Evolutionary conservation across 2,329 filamentous ascomycete genomes (phyloP).

Genomic region (Trichothecium sympodiale): DNA sequence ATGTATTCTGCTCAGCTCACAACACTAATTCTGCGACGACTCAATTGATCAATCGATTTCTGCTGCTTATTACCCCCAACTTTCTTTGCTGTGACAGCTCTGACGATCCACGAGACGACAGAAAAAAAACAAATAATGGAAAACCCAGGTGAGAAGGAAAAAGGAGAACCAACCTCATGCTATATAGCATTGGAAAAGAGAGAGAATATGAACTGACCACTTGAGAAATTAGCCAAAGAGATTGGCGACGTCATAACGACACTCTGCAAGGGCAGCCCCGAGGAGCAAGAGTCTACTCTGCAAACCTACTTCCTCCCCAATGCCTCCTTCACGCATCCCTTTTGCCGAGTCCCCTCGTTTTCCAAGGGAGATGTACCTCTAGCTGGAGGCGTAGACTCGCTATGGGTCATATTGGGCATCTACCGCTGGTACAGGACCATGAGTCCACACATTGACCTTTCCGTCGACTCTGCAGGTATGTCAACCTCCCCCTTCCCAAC

Average conservation of each 20-base stretch:
- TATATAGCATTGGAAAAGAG: not conserved
- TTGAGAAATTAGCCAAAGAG: slow-evolving; percentile 34
- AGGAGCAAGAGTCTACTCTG: slow-evolving; percentile 53
- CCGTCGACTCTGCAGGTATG: slow-evolving; percentile 47
- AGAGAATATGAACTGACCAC: not conserved
- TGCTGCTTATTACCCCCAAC: too few relatives aligned
- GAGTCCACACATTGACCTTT: slow-evolving; percentile 59
- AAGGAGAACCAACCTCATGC: not conserved
- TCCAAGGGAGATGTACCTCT: slow-evolving; percentile 27
- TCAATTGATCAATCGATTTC: too few relatives aligned
- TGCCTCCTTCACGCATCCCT: slow-evolving; percentile 67
- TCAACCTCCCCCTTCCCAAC: slow-evolving; percentile 1
- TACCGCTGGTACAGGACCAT: slow-evolving; percentile 81
- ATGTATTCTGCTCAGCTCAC: too few relatives aligned
- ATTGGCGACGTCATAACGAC: slow-evolving; percentile 55
- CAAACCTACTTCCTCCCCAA: slow-evolving; percentile 62
- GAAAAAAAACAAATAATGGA: too few relatives aligned
- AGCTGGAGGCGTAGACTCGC: slow-evolving; percentile 41
- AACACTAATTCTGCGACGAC: too few relatives aligned
- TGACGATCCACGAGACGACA: too few relatives aligned
- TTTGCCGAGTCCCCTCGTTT: slow-evolving; percentile 57
- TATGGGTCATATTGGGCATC: slow-evolving; percentile 55
- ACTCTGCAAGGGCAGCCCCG: slow-evolving; percentile 56
- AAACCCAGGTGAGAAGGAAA: too few relatives aligned
- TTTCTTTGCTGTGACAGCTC: too few relatives aligned